Conservation (phyloP, 2,329 filamentous ascomycete genomes). For the Acrocalymma vagum region DNA sequence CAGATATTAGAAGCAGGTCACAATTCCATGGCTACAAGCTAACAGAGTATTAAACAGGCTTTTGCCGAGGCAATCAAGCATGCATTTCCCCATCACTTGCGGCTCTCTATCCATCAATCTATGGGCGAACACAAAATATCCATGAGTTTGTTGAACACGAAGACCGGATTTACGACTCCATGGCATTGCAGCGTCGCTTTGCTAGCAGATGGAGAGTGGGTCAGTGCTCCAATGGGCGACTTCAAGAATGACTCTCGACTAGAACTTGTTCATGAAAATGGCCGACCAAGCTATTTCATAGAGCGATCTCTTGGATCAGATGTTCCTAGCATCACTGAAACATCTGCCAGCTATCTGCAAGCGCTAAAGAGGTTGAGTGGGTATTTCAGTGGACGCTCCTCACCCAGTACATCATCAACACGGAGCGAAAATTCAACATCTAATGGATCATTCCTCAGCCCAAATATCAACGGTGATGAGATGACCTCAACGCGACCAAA, state of each 20-base stretch:
- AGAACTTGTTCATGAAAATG: conserved; percentile 18
- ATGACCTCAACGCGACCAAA: neutral
- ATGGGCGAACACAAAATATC: conserved; percentile 30
- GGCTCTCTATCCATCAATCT: conserved; percentile 31
- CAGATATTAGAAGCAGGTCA: no score
- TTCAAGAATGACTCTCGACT: conserved; percentile 18
- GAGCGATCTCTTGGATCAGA: conserved; percentile 60
- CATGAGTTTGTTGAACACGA: conserved; percentile 21
- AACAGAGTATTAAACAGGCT: conserved; percentile 6
- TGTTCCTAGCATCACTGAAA: conserved; percentile 2
- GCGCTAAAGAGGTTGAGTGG: conserved; percentile 6
- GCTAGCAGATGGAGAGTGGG: conserved; percentile 16
- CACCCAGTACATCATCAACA: conserved; percentile 6
- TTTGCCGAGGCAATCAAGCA: conserved; percentile 21
- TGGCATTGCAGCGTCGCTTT: conserved; percentile 26
- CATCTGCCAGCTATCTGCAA: conserved; percentile 9
- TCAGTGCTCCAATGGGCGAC: conserved; percentile 15
- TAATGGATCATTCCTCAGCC: neutral
- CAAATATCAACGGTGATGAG: no score
- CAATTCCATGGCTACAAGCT: neutral
- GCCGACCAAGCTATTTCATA: conserved; percentile 17
- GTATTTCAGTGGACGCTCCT: conserved; percentile 11
- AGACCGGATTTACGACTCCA: conserved; percentile 19
- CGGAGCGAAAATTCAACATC: conserved; percentile 11
- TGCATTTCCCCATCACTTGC: conserved; percentile 22